Evolutionary conservation across 306 rosid genomes (phyloP), one percentile per base, ranked within the genome.

Genomic region (Luffa aegyptiaca): DNA sequence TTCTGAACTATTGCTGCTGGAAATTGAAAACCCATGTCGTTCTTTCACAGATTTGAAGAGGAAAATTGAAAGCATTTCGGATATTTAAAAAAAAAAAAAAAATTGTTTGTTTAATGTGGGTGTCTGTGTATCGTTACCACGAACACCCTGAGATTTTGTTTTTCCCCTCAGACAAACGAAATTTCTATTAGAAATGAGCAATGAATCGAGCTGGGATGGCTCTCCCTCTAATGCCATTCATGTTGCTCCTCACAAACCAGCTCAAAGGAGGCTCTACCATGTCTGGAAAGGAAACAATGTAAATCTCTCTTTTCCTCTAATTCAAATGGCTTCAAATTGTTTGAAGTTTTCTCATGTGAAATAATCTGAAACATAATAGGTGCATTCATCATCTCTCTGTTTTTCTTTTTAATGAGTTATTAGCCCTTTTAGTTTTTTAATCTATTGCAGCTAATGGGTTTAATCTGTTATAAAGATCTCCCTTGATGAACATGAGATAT

Each of bases 261-360:
- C 75, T 45, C 53, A 51, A 16, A 46, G 33, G 77, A 80, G 82
- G 77, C 82, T 80, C 68, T 80, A 80, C 18, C 82, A 68, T 51
- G 82, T 68, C 57, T 80, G 82, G 82, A 80, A 80, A 62, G 82
- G 82, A 66, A 80, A 80, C 68, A 80, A 80, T 37, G 82, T 80
- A 68, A 36, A 42, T 64, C 68, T 56, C 76, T 39, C 41, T 53
- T 7, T 48, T 3, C 70, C 41, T 39, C 31, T 26, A 1, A 26
- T 77, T 12, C 20, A 10, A 8, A 57, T 37, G 26, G 16, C 44
- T 14, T 42, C 49, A 31, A 18, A 0, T 56, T 8, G n/a, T 52
- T 4, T 14, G 7, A 1, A 57, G 1, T 31, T 31, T 52, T 37
- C 42, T 35, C 14, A 18, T 42, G 4, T 36, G 51, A 69, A 45